Evolutionary conservation across 164 flowering plant genomes (phyloP).

Genomic region (Protea cynaroides): DNA sequence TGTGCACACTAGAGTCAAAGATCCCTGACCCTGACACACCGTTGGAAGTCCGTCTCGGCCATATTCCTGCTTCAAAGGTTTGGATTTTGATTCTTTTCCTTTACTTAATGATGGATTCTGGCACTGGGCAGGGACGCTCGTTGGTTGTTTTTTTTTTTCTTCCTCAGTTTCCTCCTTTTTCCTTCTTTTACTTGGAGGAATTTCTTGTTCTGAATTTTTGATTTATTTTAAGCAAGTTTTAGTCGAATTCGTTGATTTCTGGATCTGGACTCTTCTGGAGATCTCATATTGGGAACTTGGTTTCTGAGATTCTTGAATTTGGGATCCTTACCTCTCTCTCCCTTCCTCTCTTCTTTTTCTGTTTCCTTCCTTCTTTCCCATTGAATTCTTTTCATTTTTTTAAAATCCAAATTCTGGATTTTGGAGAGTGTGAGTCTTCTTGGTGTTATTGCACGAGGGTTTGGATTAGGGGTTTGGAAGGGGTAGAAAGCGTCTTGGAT

Average conservation of each 20-base stretch:
- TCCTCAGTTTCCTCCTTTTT: not conserved
- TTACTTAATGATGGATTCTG: not conserved
- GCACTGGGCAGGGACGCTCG: not conserved
- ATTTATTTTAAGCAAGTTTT: not conserved
- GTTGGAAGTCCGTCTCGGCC: not conserved
- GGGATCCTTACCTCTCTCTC: not conserved
- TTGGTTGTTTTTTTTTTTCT: not conserved
- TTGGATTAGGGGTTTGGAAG: not conserved
- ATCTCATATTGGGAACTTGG: not conserved
- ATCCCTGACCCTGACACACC: not conserved
- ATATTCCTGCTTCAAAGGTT: not conserved
- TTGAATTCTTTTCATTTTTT: no score
- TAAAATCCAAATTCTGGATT: not conserved
- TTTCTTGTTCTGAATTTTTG: not conserved
- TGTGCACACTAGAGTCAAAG: not conserved
- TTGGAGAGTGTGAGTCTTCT: not conserved
- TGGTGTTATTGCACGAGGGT: not conserved
- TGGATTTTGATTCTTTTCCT: not conserved
- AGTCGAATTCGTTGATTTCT: not conserved
- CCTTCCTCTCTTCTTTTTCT: not conserved
- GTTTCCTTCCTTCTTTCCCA: no score
- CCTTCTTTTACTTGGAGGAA: not conserved
- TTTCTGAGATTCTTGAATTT: not conserved
- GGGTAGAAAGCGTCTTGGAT: not conserved
- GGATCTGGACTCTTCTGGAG: not conserved